Base-by-base conservation (phyloP, 2,329 filamentous ascomycete species). In the Amylocarpus encephaloides region DNA sequence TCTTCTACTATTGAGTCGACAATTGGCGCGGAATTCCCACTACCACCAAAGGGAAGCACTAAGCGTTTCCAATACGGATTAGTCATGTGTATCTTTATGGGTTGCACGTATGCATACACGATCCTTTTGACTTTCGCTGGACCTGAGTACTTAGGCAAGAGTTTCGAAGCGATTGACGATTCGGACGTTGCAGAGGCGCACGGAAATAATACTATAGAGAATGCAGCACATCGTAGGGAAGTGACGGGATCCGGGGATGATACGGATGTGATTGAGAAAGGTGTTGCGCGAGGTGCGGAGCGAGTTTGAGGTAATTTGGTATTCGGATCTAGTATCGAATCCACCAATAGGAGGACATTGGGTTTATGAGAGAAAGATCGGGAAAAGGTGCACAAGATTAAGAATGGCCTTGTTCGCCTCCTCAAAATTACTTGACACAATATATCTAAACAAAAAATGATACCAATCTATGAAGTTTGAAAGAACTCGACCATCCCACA, bases 41-140 rank as follows among this genome's bases (percentile, higher is more conserved):
- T 94, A 2, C 73, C 82, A 0, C 71, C 78, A 0, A 77, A 75
- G 1, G 66, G 74, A 15, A 64, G 68, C 1, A 74, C 71, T 0
- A 66, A 69, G 42, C 73, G 85, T 2, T 88, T 85, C 66, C 71
- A 88, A 52, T 94, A 94, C 59, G 88, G 88, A 35, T 83, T 83
- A 59, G 88, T 94, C 9, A 92, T 95, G 56, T 88, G 84, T 64
- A 93, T 94, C 63, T 95, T 95, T 69, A 90, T 95, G 86, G 90
- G 50, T 11, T 52, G 46, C 18, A 46, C 49, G 1, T 95, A 78
- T 59, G 75, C 63, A 22, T 83, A 80, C 52, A 72, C 79, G n/a
- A 73, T 83, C 34, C 1, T 80, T 5, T 64, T 88, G 48, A 83
- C 83, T 0, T 66, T 56, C 30, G 13, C 48, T 3, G 75, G 75